Evolutionary conservation across 371 early-diverging fungal genomes (phyloP).

Genomic region (Cokeromyces recurvatus): DNA sequence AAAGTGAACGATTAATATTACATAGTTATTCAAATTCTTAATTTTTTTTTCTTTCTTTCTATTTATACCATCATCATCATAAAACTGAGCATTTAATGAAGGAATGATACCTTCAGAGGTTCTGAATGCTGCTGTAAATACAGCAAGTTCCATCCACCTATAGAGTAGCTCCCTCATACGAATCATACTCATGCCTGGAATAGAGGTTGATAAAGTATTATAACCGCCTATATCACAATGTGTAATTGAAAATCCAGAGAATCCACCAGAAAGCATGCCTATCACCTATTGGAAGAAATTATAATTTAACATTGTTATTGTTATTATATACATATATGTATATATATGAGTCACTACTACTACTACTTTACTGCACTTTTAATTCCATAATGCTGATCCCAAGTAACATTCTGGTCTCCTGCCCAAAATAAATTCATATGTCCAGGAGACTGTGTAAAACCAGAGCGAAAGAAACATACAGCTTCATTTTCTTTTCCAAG

Average conservation of each 20-base stretch:
- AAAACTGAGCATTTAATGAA: slow-evolving; percentile 48
- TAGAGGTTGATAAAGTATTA: slow-evolving; percentile 25
- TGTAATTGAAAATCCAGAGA: slow-evolving; percentile 41
- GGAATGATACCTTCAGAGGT: slow-evolving; percentile 48
- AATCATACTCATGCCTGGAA: slow-evolving; percentile 30
- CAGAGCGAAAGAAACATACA: slow-evolving; percentile 29
- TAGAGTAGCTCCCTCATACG: slow-evolving; percentile 37
- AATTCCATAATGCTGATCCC: slow-evolving; percentile 43
- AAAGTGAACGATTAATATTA: too few relatives aligned
- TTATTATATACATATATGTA: neutral
- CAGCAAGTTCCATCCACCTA: slow-evolving; percentile 54
- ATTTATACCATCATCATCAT: slow-evolving; percentile 43
- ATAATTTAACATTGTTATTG: neutral
- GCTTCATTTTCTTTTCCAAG: slow-evolving; percentile 22
- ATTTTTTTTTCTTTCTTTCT: too few relatives aligned
- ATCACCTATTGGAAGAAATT: slow-evolving; percentile 8
- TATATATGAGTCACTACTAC: neutral
- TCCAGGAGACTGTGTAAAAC: slow-evolving; percentile 27
- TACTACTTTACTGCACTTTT: slow-evolving; percentile 32
- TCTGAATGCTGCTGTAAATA: slow-evolving; percentile 41
- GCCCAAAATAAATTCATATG: slow-evolving; percentile 35
- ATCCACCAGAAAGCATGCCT: slow-evolving; percentile 46
- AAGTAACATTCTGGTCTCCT: slow-evolving; percentile 38
- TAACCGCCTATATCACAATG: slow-evolving; percentile 52
- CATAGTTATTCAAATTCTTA: too few relatives aligned